phyloP scores from a whole-genome alignment of 495 filamentous ascomycete genomes.

The Neurospora sp. region DNA sequence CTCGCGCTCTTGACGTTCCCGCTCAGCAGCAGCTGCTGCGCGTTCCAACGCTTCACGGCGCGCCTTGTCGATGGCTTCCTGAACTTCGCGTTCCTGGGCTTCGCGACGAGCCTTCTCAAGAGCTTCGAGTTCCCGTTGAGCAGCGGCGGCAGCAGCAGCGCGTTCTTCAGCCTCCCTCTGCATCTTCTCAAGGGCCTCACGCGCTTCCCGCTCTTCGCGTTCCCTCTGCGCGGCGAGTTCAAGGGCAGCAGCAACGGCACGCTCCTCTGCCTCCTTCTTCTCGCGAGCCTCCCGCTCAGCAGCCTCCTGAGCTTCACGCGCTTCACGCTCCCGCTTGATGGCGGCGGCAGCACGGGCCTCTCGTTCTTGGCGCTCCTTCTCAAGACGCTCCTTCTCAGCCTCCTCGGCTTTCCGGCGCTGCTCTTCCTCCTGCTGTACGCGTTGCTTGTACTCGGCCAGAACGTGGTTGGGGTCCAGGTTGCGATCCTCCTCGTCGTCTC shows the following conservation, averaged over 20 bases:
- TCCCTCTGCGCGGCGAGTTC: background rate
- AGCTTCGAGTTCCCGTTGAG: background rate
- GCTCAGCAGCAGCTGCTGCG: background rate
- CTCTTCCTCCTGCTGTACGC: slow-evolving; percentile 5
- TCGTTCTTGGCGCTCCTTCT: background rate
- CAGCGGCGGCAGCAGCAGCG: background rate
- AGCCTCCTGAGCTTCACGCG: background rate
- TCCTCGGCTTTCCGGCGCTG: slow-evolving; percentile 3
- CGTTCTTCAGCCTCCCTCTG: background rate
- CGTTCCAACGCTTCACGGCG: background rate
- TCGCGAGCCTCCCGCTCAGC: background rate
- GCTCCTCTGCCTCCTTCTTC: background rate
- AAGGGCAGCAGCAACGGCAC: background rate
- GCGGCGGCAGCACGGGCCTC: background rate
- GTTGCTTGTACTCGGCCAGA: slow-evolving; percentile 7
- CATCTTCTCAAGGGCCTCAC: background rate
- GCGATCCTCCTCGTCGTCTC: slow-evolving; percentile 6
- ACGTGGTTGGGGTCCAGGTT: slow-evolving; percentile 10
- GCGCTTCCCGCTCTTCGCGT: background rate
- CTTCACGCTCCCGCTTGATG: background rate
- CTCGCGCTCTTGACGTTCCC: background rate
- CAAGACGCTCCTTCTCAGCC: background rate
- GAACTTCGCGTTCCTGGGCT: background rate
- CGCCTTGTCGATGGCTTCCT: background rate
- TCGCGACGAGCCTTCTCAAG: background rate